Base-by-base conservation (phyloP, 2,329 filamentous ascomycete genomes). In the Cordyceps cicadae region DNA sequence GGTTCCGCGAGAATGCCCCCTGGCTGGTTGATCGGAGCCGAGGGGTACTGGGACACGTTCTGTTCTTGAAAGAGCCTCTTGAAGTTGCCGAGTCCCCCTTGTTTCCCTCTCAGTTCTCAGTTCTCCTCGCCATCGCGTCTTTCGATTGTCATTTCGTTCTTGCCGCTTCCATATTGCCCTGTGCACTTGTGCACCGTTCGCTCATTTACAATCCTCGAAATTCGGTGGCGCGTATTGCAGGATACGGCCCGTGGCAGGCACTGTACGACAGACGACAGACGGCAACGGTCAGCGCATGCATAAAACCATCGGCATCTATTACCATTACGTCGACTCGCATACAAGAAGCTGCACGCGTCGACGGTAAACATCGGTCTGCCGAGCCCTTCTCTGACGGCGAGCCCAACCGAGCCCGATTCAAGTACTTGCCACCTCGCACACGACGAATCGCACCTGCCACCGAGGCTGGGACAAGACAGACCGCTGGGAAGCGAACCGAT, bases 1-100 rank as follows among this genome's bases (percentile, higher is more conserved):
- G 60, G 24, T n/a, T 41, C 52, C 46, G 57, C 48, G 45, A 58
- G 45, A 57, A 57, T 49, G 37, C 52, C 51, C 50, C 50, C 56
- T 56, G 61, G 49, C 56, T 56, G 61, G 49, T 51, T 58, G 51
- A 53, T 58, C 49, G 45, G 55, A 57, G 56, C 43, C 19, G 56
- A 26, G 3, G 24, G 41, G 5, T 5, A 7, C 29, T 17, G 61
- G 43, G 17, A 46, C 43, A 46, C n/a, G 43, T n/a, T 46, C 43
- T 46, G 43, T n/a, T 46, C 43, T 46, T 7, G 26, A 32, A 49
- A 37, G 54, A 62, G 46, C 39, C 19, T 21, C 49, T 58, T 49
- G 45, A 54, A 19, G 37, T 21, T 37, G 43, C 45, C 45, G 54
- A 49, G 17, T 49, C 21, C 54, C 45, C 21, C 45, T 46, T 29